A percentile compares a stretch with the other conserved stretches of the same genome.
These are phyloP conservation scores for Dactylellina sp. DNA, from an alignment of 2,329 filamentous ascomycete genomes.

Conservation along the genomic window DNA sequence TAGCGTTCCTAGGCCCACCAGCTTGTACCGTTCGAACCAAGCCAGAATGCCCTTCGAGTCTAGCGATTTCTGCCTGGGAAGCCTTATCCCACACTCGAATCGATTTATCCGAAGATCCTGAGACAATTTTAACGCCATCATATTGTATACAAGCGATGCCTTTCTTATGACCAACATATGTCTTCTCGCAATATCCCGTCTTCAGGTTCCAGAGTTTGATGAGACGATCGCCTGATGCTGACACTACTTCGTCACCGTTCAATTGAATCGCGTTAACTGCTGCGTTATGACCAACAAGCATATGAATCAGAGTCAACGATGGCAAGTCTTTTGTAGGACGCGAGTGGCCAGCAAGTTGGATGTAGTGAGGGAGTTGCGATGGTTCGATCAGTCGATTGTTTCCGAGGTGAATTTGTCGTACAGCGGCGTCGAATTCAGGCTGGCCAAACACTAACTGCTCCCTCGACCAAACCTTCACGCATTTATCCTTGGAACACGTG, in stretches of 20 bases:
- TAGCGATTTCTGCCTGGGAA: slow-evolving; percentile 88
- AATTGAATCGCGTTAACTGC: slow-evolving; percentile 98
- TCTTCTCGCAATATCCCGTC: slow-evolving; percentile 78
- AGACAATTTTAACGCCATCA: slow-evolving; percentile 91
- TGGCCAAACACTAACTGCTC: slow-evolving; percentile 73
- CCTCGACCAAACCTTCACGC: slow-evolving; percentile 96
- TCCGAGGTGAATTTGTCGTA: slow-evolving; percentile 57
- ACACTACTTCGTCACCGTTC: slow-evolving; percentile 85
- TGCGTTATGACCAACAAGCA: slow-evolving; percentile 83
- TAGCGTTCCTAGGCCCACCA: slow-evolving; percentile 76
- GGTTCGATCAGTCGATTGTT: slow-evolving; percentile 53
- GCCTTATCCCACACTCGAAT: slow-evolving; percentile 93
- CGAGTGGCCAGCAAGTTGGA: slow-evolving; percentile 65
- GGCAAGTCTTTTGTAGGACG: slow-evolving; percentile 66
- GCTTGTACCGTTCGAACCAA: slow-evolving; percentile 95
- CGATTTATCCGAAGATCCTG: slow-evolving; percentile 94
- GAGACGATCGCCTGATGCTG: slow-evolving; percentile 90
- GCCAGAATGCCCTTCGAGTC: slow-evolving; percentile 81
- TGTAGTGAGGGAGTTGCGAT: slow-evolving; percentile 60
- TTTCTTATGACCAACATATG: slow-evolving; percentile 87
- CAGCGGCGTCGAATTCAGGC: slow-evolving; percentile 44
- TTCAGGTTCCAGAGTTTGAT: slow-evolving; percentile 97
- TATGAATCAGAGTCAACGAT: slow-evolving; percentile 81
- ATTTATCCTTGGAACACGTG: slow-evolving; percentile 96
- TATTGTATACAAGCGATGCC: slow-evolving; percentile 98